Evolutionary conservation across 768 basidiomycete genomes (phyloP), one percentile per base, ranked within the genome.

Genomic region (Mycena albidolilacea): DNA sequence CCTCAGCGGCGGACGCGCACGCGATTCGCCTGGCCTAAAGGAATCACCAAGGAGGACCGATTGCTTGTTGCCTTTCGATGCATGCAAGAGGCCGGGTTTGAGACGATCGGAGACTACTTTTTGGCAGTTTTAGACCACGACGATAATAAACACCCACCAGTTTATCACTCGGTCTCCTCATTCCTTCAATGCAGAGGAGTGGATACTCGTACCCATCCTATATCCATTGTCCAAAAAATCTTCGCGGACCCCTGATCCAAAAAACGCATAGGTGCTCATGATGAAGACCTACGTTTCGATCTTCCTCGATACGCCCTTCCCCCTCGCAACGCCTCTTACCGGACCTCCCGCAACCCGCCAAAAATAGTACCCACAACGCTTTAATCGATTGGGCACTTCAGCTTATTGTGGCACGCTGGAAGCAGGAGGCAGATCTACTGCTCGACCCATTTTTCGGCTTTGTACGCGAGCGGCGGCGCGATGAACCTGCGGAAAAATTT

Each of bases 301-400:
- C 44, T 70, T 17, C 69, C 69, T 38, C 69, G 69, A 1, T n/a
- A 70, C 52, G 61, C 69, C 2, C 69, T 70, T 48, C 69, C 19
- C 69, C 69, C 17, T 70, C 69, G 17, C 62, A 44, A n/a, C 69
- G 69, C 1, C 62, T 64, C 35, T 23, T 44, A 11, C 62, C 69
- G 19, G 37, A n/a, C 14, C 43, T 70, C 38, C 69, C 69, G 0
- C 11, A 39, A 2, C 11, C 9, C 17, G 10, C n/a, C 2, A 12
- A 39, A 4, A 62, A 70, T n/a, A 52, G 11, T 14, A 70, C 69
- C 41, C 61, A 48, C 46, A 70, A 70, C 23, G 41, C 69, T 14
- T 23, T 52, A 5, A 64, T 64, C 15, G 57, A 70, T 21, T 70
- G 60, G 61, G 69, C 69, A 15, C 69, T 70, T 55, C 69, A 63